phyloP scores from a whole-genome alignment of 805 yeast genomes.

The Phaffomyces opuntiae region DNA sequence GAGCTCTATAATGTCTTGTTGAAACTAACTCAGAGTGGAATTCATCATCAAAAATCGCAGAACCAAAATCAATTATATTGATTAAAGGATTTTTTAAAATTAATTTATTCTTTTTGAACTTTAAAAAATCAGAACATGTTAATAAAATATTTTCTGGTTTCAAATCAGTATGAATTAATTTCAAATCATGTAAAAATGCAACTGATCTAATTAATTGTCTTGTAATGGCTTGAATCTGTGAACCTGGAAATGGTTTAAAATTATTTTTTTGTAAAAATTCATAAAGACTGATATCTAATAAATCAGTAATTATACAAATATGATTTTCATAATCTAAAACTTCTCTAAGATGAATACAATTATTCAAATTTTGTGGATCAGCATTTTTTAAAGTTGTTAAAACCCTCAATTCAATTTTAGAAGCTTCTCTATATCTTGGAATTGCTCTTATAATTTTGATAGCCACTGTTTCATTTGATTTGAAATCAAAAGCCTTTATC shows the following conservation, averaged over 20 bases:
- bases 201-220: conserved; percentile 81
- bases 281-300: conserved; percentile 76
- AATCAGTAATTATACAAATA: conserved; percentile 87
- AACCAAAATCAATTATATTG: conserved; percentile 94
- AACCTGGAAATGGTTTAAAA: conserved; percentile 87
- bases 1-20: conserved; percentile 95
- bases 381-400: conserved; percentile 59
- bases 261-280: conserved; percentile 84
- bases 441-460: conserved; percentile 88
- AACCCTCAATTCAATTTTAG: conserved; percentile 84
- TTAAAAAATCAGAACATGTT: conserved; percentile 17
- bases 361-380: conserved; percentile 61
- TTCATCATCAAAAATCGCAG: conserved; percentile 90
- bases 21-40: conserved; percentile 89
- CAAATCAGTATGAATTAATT: conserved; percentile 88
- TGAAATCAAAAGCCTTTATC: conserved; percentile 69
- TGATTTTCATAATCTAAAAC: conserved; percentile 92
- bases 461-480: conserved; percentile 56
- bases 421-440: conserved; percentile 92
- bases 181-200: conserved; percentile 83
- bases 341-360: conserved; percentile 80
- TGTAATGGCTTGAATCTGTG: conserved; percentile 84
- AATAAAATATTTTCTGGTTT: conserved; percentile 88
- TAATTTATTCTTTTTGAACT: conserved; percentile 23
- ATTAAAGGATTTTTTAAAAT: conserved; percentile 73